A percentile compares a stretch with the other conserved stretches of the same genome.
Evolutionary conservation across 2,329 filamentous ascomycete genomes (phyloP).

Genomic region (Neophaeococcomyces mojaviensis): DNA sequence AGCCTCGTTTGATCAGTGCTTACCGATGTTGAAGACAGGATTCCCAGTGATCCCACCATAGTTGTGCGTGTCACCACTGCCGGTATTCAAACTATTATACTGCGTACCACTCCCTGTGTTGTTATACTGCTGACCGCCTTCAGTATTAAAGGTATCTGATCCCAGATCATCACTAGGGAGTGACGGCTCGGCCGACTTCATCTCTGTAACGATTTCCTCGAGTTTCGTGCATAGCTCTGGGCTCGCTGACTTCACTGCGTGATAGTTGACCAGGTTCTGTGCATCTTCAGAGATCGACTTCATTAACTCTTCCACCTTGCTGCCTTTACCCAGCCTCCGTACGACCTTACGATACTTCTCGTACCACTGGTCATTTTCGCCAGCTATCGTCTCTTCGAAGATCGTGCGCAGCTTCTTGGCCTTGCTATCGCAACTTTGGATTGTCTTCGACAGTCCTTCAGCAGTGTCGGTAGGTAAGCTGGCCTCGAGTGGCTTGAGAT

Average conservation of each 20-base stretch:
- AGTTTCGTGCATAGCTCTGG: slow-evolving; percentile 6
- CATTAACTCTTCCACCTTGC: slow-evolving; percentile 15
- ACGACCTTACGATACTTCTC: slow-evolving; percentile 10
- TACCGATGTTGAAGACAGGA: background rate
- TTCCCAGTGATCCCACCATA: background rate
- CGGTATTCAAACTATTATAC: background rate
- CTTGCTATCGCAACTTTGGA: slow-evolving; percentile 7
- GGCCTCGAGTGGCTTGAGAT: slow-evolving; percentile 8
- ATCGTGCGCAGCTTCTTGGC: slow-evolving; percentile 8
- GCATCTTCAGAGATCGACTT: slow-evolving; percentile 8
- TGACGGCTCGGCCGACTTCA: slow-evolving; percentile 5
- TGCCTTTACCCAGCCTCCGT: slow-evolving; percentile 10
- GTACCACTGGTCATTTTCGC: slow-evolving; percentile 10
- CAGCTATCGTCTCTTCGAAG: slow-evolving; percentile 10
- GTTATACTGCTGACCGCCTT: slow-evolving; percentile 1
- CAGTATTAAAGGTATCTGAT: slow-evolving; percentile 1
- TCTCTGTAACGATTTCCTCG: slow-evolving; percentile 10
- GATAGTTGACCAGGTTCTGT: slow-evolving; percentile 11
- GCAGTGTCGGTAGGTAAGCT: slow-evolving; percentile 6
- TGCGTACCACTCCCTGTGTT: background rate
- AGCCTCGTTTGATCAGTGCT: too few relatives aligned
- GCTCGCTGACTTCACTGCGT: slow-evolving; percentile 8
- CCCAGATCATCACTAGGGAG: slow-evolving; percentile 1
- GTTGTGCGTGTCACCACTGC: background rate
- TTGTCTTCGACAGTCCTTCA: slow-evolving; percentile 5